A percentile compares a stretch with the other conserved stretches of the same genome.
Evolutionary conservation across 768 basidiomycete genomes (phyloP).

Genomic region (Auricularia sp.): DNA sequence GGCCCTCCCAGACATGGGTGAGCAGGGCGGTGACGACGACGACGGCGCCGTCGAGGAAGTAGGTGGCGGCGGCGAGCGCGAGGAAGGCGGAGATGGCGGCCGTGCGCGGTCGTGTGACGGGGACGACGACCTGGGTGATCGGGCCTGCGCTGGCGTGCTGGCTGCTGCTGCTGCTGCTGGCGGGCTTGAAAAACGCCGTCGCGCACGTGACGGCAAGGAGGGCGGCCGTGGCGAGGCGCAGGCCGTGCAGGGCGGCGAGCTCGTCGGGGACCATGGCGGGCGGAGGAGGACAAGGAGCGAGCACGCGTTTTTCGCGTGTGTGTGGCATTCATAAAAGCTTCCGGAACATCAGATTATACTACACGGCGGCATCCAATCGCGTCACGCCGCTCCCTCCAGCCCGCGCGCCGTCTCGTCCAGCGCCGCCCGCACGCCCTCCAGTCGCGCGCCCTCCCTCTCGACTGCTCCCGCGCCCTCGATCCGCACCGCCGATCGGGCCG

Average conservation of each 20-base stretch:
- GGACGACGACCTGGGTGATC: conserved; percentile 71
- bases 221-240: conserved; percentile 10
- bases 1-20: conserved; percentile 48
- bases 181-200: conserved; percentile 8
- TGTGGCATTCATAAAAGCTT: background rate
- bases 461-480: conserved; percentile 42
- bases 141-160: conserved; percentile 19
- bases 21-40: conserved; percentile 58
- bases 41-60: conserved; percentile 65
- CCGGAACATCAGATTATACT: too few relatives aligned
- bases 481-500: conserved; percentile 47
- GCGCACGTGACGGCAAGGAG: conserved; percentile 13
- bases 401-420: conserved; percentile 42
- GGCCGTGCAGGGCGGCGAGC: background rate
- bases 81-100: conserved; percentile 63
- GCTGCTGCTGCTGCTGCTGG: conserved; percentile 13
- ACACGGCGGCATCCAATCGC: too few relatives aligned
- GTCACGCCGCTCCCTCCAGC: conserved; percentile 6
- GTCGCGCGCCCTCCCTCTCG: conserved; percentile 38
- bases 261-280: background rate
- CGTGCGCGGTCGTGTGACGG: conserved; percentile 62
- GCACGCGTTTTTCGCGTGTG: background rate
- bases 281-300: background rate
- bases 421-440: conserved; percentile 45
- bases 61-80: conserved; percentile 59